phyloP scores from a whole-genome alignment of 2,329 filamentous ascomycete genomes.

The Calonectria pseudoreteaudii region DNA sequence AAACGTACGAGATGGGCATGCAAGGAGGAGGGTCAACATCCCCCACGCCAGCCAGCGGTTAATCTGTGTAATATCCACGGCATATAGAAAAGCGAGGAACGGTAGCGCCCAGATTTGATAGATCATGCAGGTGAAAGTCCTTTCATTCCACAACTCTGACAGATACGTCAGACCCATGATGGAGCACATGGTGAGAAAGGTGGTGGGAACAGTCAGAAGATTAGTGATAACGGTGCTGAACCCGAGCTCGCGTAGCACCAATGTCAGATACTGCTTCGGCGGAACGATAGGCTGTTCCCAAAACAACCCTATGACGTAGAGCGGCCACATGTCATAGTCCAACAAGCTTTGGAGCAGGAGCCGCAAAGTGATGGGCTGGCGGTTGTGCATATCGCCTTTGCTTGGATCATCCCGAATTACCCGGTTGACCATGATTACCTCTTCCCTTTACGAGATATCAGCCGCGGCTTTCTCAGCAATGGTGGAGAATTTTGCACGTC shows the following conservation, averaged over 20 bases:
- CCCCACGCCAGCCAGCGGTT: constrained; percentile 47
- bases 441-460: constrained; percentile 49
- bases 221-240: constrained; percentile 30
- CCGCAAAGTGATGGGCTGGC: constrained; percentile 56
- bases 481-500: background rate
- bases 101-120: constrained; percentile 50
- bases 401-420: constrained; percentile 66
- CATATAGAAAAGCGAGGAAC: constrained; percentile 46
- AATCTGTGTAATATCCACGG: constrained; percentile 42
- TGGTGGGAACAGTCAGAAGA: constrained; percentile 28
- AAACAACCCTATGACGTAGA: constrained; percentile 64
- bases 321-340: constrained; percentile 69
- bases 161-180: constrained; percentile 44
- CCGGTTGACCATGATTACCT: constrained; percentile 69
- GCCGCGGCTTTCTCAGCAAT: background rate
- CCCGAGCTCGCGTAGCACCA: constrained; percentile 53
- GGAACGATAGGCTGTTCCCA: constrained; percentile 58
- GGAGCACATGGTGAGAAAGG: constrained; percentile 26
- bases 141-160: constrained; percentile 46
- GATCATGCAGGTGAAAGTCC: constrained; percentile 45
- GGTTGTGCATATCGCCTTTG: constrained; percentile 71
- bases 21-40: constrained; percentile 46
- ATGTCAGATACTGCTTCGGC: constrained; percentile 62
- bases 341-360: constrained; percentile 62
- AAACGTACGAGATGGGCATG: constrained; percentile 45